Base-by-base conservation (phyloP, 768 basidiomycete genomes). In the Xerocomellus intermedius region DNA sequence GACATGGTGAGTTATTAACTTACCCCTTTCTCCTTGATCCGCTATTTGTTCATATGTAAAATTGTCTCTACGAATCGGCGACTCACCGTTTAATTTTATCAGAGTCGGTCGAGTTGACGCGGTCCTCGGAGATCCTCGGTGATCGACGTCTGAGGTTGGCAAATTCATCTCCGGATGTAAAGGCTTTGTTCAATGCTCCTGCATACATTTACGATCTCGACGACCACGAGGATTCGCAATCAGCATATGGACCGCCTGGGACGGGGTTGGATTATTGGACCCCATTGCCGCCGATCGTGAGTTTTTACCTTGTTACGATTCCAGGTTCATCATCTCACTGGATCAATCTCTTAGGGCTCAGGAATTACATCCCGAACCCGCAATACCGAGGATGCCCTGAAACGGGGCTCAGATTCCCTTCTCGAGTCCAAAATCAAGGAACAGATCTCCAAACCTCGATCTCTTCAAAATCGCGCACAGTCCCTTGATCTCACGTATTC, bases 91-190 rank as follows among this genome's bases (percentile, higher is more conserved):
- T 52, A 30, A 53, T 46, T 53, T 50, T 1, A 16, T 59, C 63
- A 90, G 90, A 89, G 74, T 89, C 86, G 33, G 88, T 87, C 65
- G 89, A 87, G 62, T 76, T 90, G 70, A 83, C 84, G 21, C 82
- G 89, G 42, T 74, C 65, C 48, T 66, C 75, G n/a, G 80, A 80
- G 63, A 83, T 91, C 60, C 76, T 85, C 66, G 82, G 83, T 49
- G 85, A 88, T 74, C 77, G 87, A 61, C 78, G 89, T 58, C 74
- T 95, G 50, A 82, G 94, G 46, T 76, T 94, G 56, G 91, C 93
- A 10, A 91, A 85, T 61, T 94, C 94, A 5, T 93, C 94, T 5
- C 92, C 93, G 3, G 93, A 97, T 60, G 95, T 98, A 54, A 97
- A 96, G 71, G 94, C 95, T 0, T 69, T 98, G 63, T 97, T 98